Base-by-base conservation (phyloP, 371 early-diverging fungal species). In the Capillidium rhysosporum region DNA sequence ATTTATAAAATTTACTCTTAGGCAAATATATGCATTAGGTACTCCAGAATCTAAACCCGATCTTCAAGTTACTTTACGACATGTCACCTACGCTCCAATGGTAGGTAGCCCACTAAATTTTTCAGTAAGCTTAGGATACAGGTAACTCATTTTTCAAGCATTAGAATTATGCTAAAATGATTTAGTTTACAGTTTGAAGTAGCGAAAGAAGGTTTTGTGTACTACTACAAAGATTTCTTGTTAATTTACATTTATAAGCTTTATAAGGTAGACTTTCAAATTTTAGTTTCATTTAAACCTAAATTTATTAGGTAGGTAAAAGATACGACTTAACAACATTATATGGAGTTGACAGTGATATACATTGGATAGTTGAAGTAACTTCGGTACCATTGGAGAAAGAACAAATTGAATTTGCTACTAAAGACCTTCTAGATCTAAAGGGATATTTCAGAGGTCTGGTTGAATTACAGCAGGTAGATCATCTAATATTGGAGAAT, bases 401-500 rank as follows among this genome's bases (percentile, higher is more conserved):
- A n/a, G 51, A 34, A 3, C 25, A 51, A 29, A 18, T 29, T 23
- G 28, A 16, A 12, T 34, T 20, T 31, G 38, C 20, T 29, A 34
- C 51, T 5, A 18, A 34, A n/a, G 51, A 51, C 14, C 20, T 38
- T 28, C 16, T 31, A 38, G 31, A 30, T 26, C 21, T 21, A 18
- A 38, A 51, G 38, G 29, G 14, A 10, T 51, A 51, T 34, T 51
- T 51, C 14, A 29, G 28, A 51, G 51, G 38, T 31, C 8, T 38
- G 2, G 21, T 51, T 7, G 12, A 51, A 7, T 14, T 51, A n/a
- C 34, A 51, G 38, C 28, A 51, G 14, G 38, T 51, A 7, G 51
- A 51, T 34, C 51, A 51, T 24, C 30, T 51, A 2, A 51, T 51
- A 12, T 29, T 51, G 23, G 51, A 51, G 51, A 51, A 51, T 51